Evolutionary conservation across 306 rosid species (phyloP).

Genomic region (Leucaena leucocephala): DNA sequence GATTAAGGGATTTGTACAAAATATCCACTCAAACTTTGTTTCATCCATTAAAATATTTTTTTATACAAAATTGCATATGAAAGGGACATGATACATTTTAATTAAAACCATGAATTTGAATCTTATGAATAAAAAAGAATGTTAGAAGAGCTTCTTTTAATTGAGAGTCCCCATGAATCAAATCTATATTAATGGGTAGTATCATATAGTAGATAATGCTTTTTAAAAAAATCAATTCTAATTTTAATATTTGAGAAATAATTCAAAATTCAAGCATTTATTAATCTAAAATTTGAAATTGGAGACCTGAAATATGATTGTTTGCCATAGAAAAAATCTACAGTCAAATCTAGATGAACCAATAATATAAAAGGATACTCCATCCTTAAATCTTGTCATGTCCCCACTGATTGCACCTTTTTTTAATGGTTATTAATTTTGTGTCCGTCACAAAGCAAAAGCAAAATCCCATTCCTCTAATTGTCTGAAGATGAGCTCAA

Average conservation of each 20-base stretch:
- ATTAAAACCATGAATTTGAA: not conserved
- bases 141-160: not conserved
- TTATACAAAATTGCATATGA: not conserved
- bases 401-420: conserved; percentile 21
- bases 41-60: not conserved
- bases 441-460: conserved; percentile 16
- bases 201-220: not conserved
- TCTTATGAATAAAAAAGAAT: not conserved
- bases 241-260: too few relatives aligned
- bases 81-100: not conserved
- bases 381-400: conserved; percentile 44
- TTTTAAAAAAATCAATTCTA: too few relatives aligned
- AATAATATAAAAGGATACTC: conserved; percentile 32
- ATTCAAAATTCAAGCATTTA: too few relatives aligned
- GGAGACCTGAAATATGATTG: not conserved
- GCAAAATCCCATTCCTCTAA: conserved; percentile 18
- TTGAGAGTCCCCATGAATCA: not conserved
- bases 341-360: conserved; percentile 32
- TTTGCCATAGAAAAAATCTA: conserved; percentile 14
- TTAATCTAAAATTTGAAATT: too few relatives aligned
- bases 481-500: conserved; percentile 32
- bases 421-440: conserved; percentile 15
- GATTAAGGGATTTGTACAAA: not conserved
- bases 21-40: not conserved
- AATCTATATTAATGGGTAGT: not conserved